Evolutionary conservation across 345 rosid species (phyloP).

Genomic region (Dovyalis caffra): DNA sequence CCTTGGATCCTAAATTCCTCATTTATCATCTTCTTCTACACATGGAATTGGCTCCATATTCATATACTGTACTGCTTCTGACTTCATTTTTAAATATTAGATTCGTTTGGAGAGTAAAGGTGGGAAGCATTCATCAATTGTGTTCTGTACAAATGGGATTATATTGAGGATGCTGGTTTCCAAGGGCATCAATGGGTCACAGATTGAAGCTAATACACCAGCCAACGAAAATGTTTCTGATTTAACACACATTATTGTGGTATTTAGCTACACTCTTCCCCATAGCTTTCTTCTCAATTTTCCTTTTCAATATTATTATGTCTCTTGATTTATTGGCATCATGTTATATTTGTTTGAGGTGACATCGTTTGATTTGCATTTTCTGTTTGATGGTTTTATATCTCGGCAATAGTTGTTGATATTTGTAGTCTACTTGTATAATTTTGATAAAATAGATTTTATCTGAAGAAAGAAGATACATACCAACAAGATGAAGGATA

Average conservation of each 20-base stretch:
- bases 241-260: conserved; percentile 94
- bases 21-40: not conserved
- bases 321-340: not conserved
- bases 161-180: conserved; percentile 78
- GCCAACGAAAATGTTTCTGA: conserved; percentile 45
- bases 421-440: not conserved
- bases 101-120: conserved; percentile 91
- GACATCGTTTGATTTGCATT: not conserved
- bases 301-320: not conserved
- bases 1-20: not conserved
- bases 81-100: conserved; percentile 34
- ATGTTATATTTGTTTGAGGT: not conserved
- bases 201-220: conserved; percentile 21
- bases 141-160: conserved; percentile 94
- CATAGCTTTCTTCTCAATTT: not conserved
- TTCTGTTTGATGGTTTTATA: not conserved
- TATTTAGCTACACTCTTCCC: conserved; percentile 31
- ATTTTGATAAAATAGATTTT: no score
- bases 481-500: no score
- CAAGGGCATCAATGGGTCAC: conserved; percentile 37
- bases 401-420: not conserved
- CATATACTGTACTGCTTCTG: conserved; percentile 9
- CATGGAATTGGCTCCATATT: not conserved
- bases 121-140: conserved; percentile 78
- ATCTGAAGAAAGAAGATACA: no score